A percentile compares a stretch with the other conserved stretches of the same genome.
Conservation (phyloP, 495 filamentous ascomycete species). For the Hypoxylon lienhwacheense region DNA sequence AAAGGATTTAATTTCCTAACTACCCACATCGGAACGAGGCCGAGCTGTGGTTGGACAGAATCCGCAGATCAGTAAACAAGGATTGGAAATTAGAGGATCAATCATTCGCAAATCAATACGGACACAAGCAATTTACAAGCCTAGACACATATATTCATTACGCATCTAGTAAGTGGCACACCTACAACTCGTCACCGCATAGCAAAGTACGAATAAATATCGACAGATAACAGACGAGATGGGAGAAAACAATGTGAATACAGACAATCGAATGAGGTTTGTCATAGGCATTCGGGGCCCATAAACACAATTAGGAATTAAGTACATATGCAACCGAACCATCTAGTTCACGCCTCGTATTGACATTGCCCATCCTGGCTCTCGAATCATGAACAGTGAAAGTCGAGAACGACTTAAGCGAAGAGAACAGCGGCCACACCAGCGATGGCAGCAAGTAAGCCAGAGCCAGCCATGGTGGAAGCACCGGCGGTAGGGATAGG, state of each 20-base stretch:
- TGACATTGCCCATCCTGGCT: conserved; percentile 31
- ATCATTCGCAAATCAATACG: conserved; percentile 6
- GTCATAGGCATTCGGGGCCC: conserved; percentile 33
- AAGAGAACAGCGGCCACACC: conserved; percentile 56
- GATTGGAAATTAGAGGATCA: conserved; percentile 23
- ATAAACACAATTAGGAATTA: conserved; percentile 50
- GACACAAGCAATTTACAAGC: background rate
- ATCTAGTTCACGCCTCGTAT: conserved; percentile 26
- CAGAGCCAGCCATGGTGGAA: conserved; percentile 48
- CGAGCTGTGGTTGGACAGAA: background rate
- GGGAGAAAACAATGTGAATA: no score
- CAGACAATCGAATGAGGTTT: conserved; percentile 17
- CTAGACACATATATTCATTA: background rate
- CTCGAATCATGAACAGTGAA: conserved; percentile 34
- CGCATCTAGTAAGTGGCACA: no score
- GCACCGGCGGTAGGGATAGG: conserved; percentile 51
- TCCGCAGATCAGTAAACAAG: conserved; percentile 1
- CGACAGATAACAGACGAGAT: no score
- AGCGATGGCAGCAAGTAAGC: conserved; percentile 52
- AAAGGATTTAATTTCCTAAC: conserved; percentile 12
- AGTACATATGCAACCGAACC: conserved; percentile 46
- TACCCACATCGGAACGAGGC: background rate
- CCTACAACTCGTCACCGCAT: no score
- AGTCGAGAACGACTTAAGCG: conserved; percentile 46
- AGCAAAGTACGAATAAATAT: no score